Evolutionary conservation across 2,329 filamentous ascomycete species (phyloP).

Genomic region (Aspergillus sp.): DNA sequence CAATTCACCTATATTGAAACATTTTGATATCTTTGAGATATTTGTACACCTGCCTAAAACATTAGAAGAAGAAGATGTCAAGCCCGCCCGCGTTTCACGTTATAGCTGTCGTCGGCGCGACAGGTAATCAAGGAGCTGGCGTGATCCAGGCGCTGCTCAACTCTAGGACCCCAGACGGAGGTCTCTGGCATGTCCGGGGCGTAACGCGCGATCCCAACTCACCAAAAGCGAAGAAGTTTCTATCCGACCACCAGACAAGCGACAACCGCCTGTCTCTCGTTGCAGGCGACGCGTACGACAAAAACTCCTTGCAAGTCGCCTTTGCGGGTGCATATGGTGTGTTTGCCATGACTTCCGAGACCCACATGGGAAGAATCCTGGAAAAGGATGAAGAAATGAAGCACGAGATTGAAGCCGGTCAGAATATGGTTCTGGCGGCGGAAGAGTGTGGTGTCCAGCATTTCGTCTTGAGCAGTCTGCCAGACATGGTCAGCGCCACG

Average conservation of each 20-base stretch:
- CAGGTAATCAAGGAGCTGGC: conserved; percentile 1
- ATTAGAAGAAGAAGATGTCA: background rate
- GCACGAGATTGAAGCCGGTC: conserved; percentile 18
- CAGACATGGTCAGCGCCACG: conserved; percentile 12
- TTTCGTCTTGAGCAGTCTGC: conserved; percentile 20
- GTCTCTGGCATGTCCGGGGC: conserved; percentile 2
- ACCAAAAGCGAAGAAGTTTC: conserved; percentile 1
- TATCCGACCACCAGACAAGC: background rate
- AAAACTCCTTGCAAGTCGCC: conserved; percentile 3
- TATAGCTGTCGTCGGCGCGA: background rate
- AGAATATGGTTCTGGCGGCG: conserved; percentile 18
- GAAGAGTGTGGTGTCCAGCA: conserved; percentile 11
- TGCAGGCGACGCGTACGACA: conserved; percentile 11
- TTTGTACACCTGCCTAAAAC: background rate
- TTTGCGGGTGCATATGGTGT: conserved; percentile 17
- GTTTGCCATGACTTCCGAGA: conserved; percentile 17
- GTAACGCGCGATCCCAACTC: background rate
- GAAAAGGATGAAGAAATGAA: conserved; percentile 16
- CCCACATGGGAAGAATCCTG: conserved; percentile 5
- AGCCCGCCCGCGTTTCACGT: background rate
- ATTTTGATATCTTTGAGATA: background rate
- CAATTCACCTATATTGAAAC: background rate
- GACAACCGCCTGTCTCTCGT: background rate
- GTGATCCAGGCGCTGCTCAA: background rate
- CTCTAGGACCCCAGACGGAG: background rate